Conservation (phyloP, 257 asterid genomes). For the Ligustrum vulgare region DNA sequence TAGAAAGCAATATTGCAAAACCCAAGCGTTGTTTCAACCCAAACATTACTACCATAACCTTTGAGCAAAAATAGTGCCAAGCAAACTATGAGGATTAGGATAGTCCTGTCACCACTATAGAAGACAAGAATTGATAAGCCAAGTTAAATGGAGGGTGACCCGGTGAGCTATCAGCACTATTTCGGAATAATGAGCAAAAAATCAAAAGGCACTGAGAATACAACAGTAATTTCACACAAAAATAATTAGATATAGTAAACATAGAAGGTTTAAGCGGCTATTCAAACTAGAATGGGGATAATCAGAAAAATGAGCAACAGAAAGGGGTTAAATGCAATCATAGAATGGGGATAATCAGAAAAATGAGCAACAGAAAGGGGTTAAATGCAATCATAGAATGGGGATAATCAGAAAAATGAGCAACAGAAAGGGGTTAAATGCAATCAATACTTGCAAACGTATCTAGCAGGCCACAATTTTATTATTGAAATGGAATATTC, state of each 20-base stretch:
- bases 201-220: background rate
- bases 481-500: background rate
- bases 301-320: background rate
- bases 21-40: background rate
- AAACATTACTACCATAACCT: background rate
- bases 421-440: background rate
- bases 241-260: background rate
- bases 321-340: background rate
- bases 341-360: background rate
- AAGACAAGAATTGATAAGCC: background rate
- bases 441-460: background rate
- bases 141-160: background rate
- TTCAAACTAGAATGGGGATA: background rate
- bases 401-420: background rate
- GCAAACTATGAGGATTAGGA: background rate
- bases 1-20: background rate
- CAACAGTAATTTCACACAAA: background rate
- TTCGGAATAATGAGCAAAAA: background rate
- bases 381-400: no score
- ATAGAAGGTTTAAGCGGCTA: background rate
- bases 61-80: background rate
- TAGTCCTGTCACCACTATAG: background rate
- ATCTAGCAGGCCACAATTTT: background rate
- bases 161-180: background rate
- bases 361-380: no score